phyloP scores from a whole-genome alignment of 805 yeast species.

The Suhomyces canberraensis region DNA sequence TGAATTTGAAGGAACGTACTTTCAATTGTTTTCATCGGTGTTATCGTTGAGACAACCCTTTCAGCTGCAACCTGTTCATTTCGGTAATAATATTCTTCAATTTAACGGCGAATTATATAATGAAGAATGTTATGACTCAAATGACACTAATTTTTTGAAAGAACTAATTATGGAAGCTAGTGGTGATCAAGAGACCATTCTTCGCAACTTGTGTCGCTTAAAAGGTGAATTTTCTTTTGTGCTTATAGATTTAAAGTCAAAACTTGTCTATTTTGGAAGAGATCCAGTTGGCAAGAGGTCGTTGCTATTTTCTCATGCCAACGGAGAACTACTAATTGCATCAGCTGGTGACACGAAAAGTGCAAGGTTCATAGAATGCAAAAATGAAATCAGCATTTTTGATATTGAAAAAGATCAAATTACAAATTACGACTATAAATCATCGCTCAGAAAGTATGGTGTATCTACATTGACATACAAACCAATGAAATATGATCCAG shows the following conservation, averaged over 20 bases:
- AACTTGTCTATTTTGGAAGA: slow-evolving; percentile 69
- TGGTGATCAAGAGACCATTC: slow-evolving; percentile 30
- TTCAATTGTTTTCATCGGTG: slow-evolving; percentile 63
- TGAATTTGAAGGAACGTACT: slow-evolving; percentile 4
- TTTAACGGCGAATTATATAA: slow-evolving; percentile 92
- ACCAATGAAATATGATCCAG: neutral
- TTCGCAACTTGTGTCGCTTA: slow-evolving; percentile 40
- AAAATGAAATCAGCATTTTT: slow-evolving; percentile 47
- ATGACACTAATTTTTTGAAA: slow-evolving; percentile 63
- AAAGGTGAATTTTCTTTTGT: slow-evolving; percentile 84
- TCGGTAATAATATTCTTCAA: slow-evolving; percentile 46
- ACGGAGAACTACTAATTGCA: slow-evolving; percentile 39
- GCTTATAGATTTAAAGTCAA: slow-evolving; percentile 41
- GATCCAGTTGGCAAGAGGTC: slow-evolving; percentile 83
- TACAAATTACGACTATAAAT: neutral
- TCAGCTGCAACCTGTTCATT: slow-evolving; percentile 63
- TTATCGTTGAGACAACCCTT: slow-evolving; percentile 78
- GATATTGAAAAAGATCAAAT: slow-evolving; percentile 20
- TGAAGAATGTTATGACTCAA: slow-evolving; percentile 43
- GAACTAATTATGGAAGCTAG: slow-evolving; percentile 10
- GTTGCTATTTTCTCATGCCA: slow-evolving; percentile 43
- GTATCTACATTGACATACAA: neutral
- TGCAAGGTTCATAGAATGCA: slow-evolving; percentile 51
- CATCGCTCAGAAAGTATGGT: neutral
- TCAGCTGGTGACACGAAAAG: slow-evolving; percentile 16